A percentile compares a stretch with the other conserved stretches of the same genome.
Evolutionary conservation across 2,329 filamentous ascomycete species (phyloP).

Genomic region (Stemphylium beticola): DNA sequence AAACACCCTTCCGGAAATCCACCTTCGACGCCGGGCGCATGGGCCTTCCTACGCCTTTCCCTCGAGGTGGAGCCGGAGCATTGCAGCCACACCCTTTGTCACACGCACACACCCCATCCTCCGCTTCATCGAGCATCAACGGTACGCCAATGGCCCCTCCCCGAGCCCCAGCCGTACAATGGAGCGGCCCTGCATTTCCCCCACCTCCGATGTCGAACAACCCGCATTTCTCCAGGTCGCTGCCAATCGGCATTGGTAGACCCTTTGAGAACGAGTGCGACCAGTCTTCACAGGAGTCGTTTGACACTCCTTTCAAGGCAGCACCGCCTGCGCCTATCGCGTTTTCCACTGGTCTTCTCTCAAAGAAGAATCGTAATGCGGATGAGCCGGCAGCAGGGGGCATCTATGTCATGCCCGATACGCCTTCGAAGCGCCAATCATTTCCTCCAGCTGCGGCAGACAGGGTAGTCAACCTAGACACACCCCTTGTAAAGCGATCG

Average conservation of each 20-base stretch:
- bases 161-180: conserved; percentile 36
- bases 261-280: conserved; percentile 57
- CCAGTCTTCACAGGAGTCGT: conserved; percentile 57
- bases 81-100: conserved; percentile 77
- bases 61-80: conserved; percentile 29
- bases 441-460: conserved; percentile 66
- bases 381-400: conserved; percentile 65
- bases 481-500: conserved; percentile 49
- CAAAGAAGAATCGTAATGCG: conserved; percentile 83
- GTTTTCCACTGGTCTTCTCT: conserved; percentile 86
- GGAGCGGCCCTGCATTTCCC: conserved; percentile 19
- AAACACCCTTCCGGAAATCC: conserved; percentile 59
- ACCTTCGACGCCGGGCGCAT: conserved; percentile 40
- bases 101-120: conserved; percentile 83
- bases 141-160: conserved; percentile 58
- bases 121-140: conserved; percentile 76
- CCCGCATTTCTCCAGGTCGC: conserved; percentile 71
- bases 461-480: conserved; percentile 43
- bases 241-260: conserved; percentile 70
- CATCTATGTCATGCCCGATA: conserved; percentile 82
- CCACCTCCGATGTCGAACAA: conserved; percentile 25
- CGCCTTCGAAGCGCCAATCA: conserved; percentile 90
- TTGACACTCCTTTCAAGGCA: conserved; percentile 80
- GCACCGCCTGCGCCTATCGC: conserved; percentile 76
- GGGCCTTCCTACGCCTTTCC: conserved; percentile 28